Base-by-base conservation (phyloP, 805 yeast genomes). In the Cyberlindnera samutprakarnensis region DNA sequence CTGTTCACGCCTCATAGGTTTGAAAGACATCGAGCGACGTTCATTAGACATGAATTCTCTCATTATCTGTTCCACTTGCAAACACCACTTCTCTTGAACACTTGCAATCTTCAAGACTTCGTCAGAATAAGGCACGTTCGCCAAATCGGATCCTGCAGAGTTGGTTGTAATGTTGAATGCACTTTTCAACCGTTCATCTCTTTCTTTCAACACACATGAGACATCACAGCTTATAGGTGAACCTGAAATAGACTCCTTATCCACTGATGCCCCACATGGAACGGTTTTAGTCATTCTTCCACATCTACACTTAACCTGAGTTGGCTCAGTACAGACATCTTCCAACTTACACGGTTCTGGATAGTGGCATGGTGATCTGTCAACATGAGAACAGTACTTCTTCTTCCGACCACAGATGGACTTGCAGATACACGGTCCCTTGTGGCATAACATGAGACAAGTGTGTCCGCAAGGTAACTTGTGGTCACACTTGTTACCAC, bases 1-100 rank as follows among this genome's bases (percentile, higher is more conserved):
- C 52, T 83, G 90, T 5, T 75, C 69, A 11, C 64, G 52, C 31
- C 61, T 66, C 94, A 87, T 84, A 13, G 90, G 79, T 13, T 76
- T 76, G 56, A 88, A 84, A 49, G 75, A 76, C 42, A 71, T 56
- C 1, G 70, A 56, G 23, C 65, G 62, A 16, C 54, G 48, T 14
- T 55, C 50, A 35, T 62, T 56, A 15, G 54, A 53, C 27, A 77
- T 64, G 37, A 85, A 71, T 10, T 62, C 55, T 15, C 64, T 54
- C 20, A 85, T 56, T 16, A 64, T 57, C 1, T 45, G 44, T 54
- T 83, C 94, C 27, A 83, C 71, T 39, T 69, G 65, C 11, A 58
- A 51, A 54, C 94, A 78, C 92, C 94, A 86, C 10, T 56, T 60
- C 5, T 54, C 62, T 51, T 86, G 94, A 2, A 15, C n/a, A 12